A percentile compares a stretch with the other conserved stretches of the same genome.
Evolutionary conservation across 768 basidiomycete species (phyloP).

Genomic region (Boletus fagicola): DNA sequence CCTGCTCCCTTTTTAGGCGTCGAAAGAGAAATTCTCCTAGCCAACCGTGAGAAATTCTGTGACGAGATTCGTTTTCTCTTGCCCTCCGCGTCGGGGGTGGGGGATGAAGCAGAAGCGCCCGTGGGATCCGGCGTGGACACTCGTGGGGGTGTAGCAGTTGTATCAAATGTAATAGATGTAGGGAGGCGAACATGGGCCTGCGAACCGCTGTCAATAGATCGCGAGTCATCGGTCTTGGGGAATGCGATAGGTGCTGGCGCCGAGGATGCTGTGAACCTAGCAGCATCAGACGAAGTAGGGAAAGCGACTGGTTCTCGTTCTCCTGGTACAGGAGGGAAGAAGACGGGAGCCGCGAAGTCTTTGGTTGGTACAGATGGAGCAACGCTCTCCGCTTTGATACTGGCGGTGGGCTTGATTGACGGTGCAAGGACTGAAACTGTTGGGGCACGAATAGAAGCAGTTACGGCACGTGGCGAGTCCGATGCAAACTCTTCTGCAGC

Average conservation of each 20-base stretch:
- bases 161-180: constrained; percentile 61
- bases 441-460: constrained; percentile 16
- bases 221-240: constrained; percentile 38
- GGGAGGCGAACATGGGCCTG: constrained; percentile 27
- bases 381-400: constrained; percentile 23
- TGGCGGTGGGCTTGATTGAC: constrained; percentile 24
- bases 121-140: constrained; percentile 67
- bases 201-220: constrained; percentile 31
- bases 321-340: constrained; percentile 34
- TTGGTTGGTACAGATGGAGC: constrained; percentile 30
- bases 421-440: constrained; percentile 19
- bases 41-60: constrained; percentile 83
- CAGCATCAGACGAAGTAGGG: constrained; percentile 12
- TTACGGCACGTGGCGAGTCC: constrained; percentile 18
- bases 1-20: constrained; percentile 56
- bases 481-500: constrained; percentile 1
- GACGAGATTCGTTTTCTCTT: constrained; percentile 81
- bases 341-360: constrained; percentile 22
- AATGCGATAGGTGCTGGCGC: constrained; percentile 38
- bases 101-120: constrained; percentile 57
- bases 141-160: constrained; percentile 55
- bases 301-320: constrained; percentile 10
- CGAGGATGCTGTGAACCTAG: constrained; percentile 37
- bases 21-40: constrained; percentile 65
- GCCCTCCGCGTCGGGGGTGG: constrained; percentile 66